Evolutionary conservation across 2,329 filamentous ascomycete species (phyloP), one percentile per base, ranked within the genome.

Genomic region (Calonectria fujianensis): DNA sequence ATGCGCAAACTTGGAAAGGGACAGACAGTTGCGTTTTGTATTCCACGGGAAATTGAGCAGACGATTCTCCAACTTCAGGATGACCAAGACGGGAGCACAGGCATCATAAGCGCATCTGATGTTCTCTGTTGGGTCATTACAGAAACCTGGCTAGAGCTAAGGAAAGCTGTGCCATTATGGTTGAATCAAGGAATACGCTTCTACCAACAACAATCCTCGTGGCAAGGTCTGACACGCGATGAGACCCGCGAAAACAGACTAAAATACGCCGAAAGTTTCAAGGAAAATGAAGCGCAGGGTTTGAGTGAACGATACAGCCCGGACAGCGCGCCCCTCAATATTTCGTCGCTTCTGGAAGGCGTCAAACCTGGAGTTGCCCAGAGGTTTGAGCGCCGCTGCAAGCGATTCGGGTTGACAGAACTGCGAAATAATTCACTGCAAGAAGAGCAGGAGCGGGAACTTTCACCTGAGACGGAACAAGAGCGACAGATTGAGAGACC

Each of bases 361-460:
- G 41, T 76, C 9, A 16, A 54, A 0, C 9, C 20, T 1, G 14
- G 50, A 0, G 4, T 35, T 1, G 14, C 41, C 0, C 13, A 32
- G 0, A 9, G 24, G 0, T 66, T 80, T n/a, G 39, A 57, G 2
- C 7, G 29, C 0, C 68, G 68, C 0, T 78, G 77, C 3, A 7
- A 69, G 0, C 72, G 74, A 1, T 80, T 80, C 18, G 75, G 78
- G 0, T 8, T 79, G 3, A 67, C 61, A 1, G 31, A 76, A 1
- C 16, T 78, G 1, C 70, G 52, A 0, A 48, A 16, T 0, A 52
- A 50, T 0, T 83, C 84, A 0, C 82, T 94, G 0, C 84, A 90
- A 3, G 92, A 94, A 78, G 93, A 95, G 72, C 92, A 95, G 76
- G 93, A 95, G 79, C 87, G 93, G 0, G 93, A 95, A 75, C 84